These are phyloP conservation scores for Haplosporangium gracile DNA, from an alignment of 192 early-diverging fungal species.

Conservation along the genomic window DNA sequence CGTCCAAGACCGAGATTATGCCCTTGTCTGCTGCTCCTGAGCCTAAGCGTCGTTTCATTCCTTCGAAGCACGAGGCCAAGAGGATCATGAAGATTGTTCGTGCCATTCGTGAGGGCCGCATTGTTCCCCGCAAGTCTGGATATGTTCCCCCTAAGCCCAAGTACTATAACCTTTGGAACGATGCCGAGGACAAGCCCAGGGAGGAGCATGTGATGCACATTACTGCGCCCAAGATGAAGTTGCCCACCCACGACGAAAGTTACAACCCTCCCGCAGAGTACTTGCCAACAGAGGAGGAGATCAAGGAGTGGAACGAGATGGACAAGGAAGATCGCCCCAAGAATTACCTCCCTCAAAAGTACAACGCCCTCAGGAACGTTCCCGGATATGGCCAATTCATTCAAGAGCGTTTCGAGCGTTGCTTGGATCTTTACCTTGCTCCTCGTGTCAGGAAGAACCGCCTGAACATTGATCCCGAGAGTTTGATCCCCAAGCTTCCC, in stretches of 20 bases:
- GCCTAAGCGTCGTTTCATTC: constrained; percentile 95
- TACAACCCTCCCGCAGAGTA: constrained; percentile 99
- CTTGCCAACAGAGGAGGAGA: constrained; percentile 86
- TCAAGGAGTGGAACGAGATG: constrained; percentile 79
- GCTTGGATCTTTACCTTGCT: constrained; percentile 96
- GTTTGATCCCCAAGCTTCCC: constrained; percentile 95
- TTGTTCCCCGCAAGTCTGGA: constrained; percentile 73
- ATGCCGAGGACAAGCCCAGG: constrained; percentile 71
- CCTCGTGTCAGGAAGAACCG: constrained; percentile 91
- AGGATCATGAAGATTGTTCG: constrained; percentile 98
- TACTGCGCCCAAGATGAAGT: constrained; percentile 88
- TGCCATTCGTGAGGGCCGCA: constrained; percentile 91
- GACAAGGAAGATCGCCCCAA: constrained; percentile 85
- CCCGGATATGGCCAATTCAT: constrained; percentile 92
- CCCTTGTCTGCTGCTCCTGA: constrained; percentile 94
- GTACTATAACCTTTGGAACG: constrained; percentile 92
- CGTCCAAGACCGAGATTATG: constrained; percentile 81
- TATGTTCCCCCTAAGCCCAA: constrained; percentile 68
- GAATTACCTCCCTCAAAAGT: constrained; percentile 77
- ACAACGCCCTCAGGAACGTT: constrained; percentile 82
- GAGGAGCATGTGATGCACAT: constrained; percentile 80
- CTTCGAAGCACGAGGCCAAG: constrained; percentile 95
- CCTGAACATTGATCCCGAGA: constrained; percentile 90
- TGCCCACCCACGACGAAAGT: constrained; percentile 94
- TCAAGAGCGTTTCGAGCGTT: constrained; percentile 96